Evolutionary conservation across 495 filamentous ascomycete genomes (phyloP).

Genomic region (Podospora australis): DNA sequence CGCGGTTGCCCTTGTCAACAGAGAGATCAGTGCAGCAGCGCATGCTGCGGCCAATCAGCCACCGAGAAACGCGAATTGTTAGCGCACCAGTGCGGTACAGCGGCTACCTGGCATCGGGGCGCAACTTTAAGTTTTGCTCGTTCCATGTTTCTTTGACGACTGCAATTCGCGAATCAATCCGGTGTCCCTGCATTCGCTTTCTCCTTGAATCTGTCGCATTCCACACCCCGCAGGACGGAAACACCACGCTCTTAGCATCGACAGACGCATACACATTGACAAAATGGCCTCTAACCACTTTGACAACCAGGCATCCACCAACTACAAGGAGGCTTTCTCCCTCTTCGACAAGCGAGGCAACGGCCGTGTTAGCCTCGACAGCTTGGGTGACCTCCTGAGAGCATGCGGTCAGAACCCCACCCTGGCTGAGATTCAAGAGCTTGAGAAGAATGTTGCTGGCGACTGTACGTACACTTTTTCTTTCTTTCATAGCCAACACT

Average conservation of each 20-base stretch:
- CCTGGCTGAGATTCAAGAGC: slow-evolving; percentile 78
- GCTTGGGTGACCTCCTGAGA: slow-evolving; percentile 86
- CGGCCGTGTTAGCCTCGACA: slow-evolving; percentile 77
- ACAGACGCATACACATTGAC: slow-evolving; percentile 7
- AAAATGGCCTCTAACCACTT: slow-evolving; percentile 44
- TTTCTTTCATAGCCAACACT: not conserved
- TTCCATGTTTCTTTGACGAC: not conserved
- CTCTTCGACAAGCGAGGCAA: slow-evolving; percentile 98
- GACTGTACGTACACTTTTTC: slow-evolving; percentile 63
- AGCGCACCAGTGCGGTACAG: slow-evolving; percentile 13
- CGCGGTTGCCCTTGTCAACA: slow-evolving; percentile 25
- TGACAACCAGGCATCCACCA: slow-evolving; percentile 77
- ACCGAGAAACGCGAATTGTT: slow-evolving; percentile 18
- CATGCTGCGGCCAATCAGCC: slow-evolving; percentile 4
- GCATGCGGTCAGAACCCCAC: slow-evolving; percentile 98
- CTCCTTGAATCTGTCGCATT: too few species aligned
- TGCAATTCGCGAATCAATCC: not conserved
- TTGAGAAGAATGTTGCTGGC: slow-evolving; percentile 78
- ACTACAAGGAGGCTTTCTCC: slow-evolving; percentile 99
- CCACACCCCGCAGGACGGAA: too few species aligned
- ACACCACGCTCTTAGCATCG: not conserved
- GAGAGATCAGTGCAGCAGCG: slow-evolving; percentile 9
- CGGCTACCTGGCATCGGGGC: slow-evolving; percentile 2
- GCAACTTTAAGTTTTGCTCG: slow-evolving; percentile 1
- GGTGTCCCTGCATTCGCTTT: not conserved